Evolutionary conservation across 257 asterid genomes (phyloP), one percentile per base, ranked within the genome.

Genomic region (Scutellaria galericulata): DNA sequence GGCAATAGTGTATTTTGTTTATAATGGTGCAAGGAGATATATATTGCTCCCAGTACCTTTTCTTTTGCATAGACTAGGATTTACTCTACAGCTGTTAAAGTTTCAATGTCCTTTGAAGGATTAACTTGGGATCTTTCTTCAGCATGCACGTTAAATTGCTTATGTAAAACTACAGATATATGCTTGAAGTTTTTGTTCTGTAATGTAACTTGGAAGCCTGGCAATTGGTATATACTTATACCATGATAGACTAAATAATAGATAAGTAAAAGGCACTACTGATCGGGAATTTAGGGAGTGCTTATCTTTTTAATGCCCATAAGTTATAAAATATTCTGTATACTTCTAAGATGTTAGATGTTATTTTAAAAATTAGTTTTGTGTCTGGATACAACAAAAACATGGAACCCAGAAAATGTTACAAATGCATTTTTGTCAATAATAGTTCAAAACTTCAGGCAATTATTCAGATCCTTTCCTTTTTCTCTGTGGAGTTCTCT

Each of bases 361-460:
- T 72, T 61, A 37, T 51, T 53, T 4, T 6, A 14, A 51, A 67
- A 67, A 37, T 9, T 35, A 51, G 37, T 10, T 52, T 48, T 10
- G 11, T 39, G 53, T 53, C 22, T 44, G 10, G 37, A 55, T 53
- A 11, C 6, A 54, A 72, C 6, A 44, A n/a, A 41, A 41, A 41
- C 68, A 50, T 20, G 71, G 52, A 62, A 64, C 56, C 18, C 42
- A 27, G 53, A 52, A 57, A 46, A 12, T 51, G 64, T 63, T 64
- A 22, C 39, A 4, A 20, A 62, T 62, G 53, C 0, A 40, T 7
- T 50, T 35, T 51, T 52, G 51, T 37, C 8, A 50, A 20, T 48
- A 24, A 37, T 61, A 27, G 35, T 24, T 35, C 10, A 24, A 41
- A 66, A 56, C 68, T 35, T 45, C 41, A 42, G 63, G n/a, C 66